Base-by-base conservation (phyloP, 306 rosid genomes). In the Prunus mume region DNA sequence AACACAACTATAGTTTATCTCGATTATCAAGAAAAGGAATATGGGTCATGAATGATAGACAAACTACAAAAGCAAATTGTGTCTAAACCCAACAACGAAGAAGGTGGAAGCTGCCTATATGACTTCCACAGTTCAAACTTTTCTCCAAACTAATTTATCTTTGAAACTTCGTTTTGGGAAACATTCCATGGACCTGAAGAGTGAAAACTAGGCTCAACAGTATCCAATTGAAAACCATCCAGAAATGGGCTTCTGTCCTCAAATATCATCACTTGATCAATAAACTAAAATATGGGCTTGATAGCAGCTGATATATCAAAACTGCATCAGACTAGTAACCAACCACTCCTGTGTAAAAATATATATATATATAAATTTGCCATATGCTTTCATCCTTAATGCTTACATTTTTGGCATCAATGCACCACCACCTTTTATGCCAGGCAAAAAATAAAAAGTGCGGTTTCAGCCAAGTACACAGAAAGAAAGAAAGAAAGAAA, bases 401-500 rank as follows among this genome's bases (percentile, higher is more conserved):
- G 55, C 25, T 57, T 57, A 14, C 25, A 7, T 4, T 56, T 56
- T 20, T 28, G 17, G 62, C 28, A 41, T 22, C 24, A 73, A 73
- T 60, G 46, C 45, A 13, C 19, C 27, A 41, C 68, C 43, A 58
- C 5, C 45, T 30, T 57, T 12, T 57, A 14, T 22, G 43, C 57
- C 15, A 43, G 25, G 56, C 41, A 18, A 72, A 58, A 43, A 15
- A n/a, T n/a, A n/a, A 22, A 58, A 57, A 0, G 38, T 72, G 27
- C 75, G 34, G 34, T 56, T 9, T 56, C 54, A 72, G 65, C 65
- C 54, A 19, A 70, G 20, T 69, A 17, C 27, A 65, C 41, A 32
- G 1, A 32, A 20, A 68, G 49, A 83, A 68, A 64, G 49, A 83
- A 68, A 64, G 68, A 79, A 60, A 25, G 12, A 78, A 78, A 80